A percentile compares a stretch with the other conserved stretches of the same genome.
Conservation (phyloP, 106 monocot species). For the Posidonia australis region DNA sequence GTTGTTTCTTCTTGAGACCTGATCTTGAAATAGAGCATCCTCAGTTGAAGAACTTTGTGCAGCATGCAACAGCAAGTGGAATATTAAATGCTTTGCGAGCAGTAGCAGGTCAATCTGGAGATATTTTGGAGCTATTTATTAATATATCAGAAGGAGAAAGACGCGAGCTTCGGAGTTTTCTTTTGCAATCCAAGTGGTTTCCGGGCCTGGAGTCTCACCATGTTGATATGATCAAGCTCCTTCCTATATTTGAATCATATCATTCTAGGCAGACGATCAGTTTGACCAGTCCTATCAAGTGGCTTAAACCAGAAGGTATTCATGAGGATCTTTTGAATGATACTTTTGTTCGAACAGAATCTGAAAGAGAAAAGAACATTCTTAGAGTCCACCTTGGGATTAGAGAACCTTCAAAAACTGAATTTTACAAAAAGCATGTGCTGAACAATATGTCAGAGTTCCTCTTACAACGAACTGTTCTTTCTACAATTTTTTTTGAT, state of each 20-base stretch:
- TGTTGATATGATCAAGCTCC: constrained; percentile 56
- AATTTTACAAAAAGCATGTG: constrained; percentile 74
- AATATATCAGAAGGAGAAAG: constrained; percentile 66
- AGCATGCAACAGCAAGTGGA: constrained; percentile 72
- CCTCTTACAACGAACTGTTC: constrained; percentile 34
- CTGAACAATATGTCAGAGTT: constrained; percentile 57
- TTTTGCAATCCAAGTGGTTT: constrained; percentile 97
- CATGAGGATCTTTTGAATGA: constrained; percentile 74
- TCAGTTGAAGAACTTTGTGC: constrained; percentile 68
- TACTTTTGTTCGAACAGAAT: constrained; percentile 64
- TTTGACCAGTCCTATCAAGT: constrained; percentile 63
- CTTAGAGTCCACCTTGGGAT: constrained; percentile 46
- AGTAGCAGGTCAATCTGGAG: constrained; percentile 27
- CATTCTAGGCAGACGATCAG: constrained; percentile 35
- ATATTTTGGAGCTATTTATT: constrained; percentile 37
- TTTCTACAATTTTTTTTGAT: constrained; percentile 62
- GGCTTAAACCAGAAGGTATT: constrained; percentile 77
- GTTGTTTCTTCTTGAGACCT: constrained; percentile 55
- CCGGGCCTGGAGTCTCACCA: constrained; percentile 44
- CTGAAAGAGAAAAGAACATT: constrained; percentile 70
- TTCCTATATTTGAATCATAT: constrained; percentile 90
- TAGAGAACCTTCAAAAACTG: constrained; percentile 53
- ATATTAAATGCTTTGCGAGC: constrained; percentile 67
- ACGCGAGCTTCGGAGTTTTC: constrained; percentile 76
- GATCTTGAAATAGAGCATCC: constrained; percentile 75